Evolutionary conservation across 2,329 filamentous ascomycete species (phyloP).

Genomic region (Chrysosporium keratinophilum): DNA sequence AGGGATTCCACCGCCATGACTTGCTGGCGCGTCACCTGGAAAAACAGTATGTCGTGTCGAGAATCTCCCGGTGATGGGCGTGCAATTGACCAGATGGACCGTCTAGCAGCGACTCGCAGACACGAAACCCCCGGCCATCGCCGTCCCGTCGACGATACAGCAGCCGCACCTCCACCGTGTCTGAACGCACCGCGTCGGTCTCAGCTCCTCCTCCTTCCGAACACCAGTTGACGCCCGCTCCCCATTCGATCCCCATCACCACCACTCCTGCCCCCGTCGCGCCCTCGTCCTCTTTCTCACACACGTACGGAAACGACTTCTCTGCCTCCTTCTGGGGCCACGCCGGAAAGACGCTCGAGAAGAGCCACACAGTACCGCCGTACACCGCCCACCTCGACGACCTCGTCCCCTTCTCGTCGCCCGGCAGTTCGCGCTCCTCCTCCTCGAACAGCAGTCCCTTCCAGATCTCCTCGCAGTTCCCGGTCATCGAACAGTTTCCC

Average conservation of each 20-base stretch:
- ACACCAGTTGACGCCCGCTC: slow-evolving; percentile 5
- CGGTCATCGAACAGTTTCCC: slow-evolving; percentile 28
- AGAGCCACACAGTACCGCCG: slow-evolving; percentile 24
- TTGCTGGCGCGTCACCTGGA: slow-evolving; percentile 41
- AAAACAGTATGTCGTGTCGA: slow-evolving; percentile 34
- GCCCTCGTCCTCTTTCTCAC: neutral
- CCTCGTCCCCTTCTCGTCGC: slow-evolving; percentile 35
- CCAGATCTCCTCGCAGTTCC: slow-evolving; percentile 22
- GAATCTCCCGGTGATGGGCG: neutral
- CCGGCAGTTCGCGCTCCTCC: slow-evolving; percentile 38
- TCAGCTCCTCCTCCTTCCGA: neutral
- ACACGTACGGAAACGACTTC: slow-evolving; percentile 12
- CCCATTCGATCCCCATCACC: slow-evolving; percentile 1
- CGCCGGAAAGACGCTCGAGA: slow-evolving; percentile 28
- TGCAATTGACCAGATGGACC: neutral
- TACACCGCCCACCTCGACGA: slow-evolving; percentile 33
- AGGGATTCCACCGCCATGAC: slow-evolving; percentile 41
- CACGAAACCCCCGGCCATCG: slow-evolving; percentile 3
- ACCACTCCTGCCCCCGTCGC: neutral
- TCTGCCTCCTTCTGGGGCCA: slow-evolving; percentile 28
- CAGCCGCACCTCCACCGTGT: slow-evolving; percentile 10
- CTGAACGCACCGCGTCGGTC: neutral
- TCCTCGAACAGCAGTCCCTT: slow-evolving; percentile 29
- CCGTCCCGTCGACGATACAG: slow-evolving; percentile 10
- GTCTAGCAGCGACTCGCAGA: slow-evolving; percentile 6